Base-by-base conservation (phyloP, 768 basidiomycete species). In the Leccinum olivaceopallidum region DNA sequence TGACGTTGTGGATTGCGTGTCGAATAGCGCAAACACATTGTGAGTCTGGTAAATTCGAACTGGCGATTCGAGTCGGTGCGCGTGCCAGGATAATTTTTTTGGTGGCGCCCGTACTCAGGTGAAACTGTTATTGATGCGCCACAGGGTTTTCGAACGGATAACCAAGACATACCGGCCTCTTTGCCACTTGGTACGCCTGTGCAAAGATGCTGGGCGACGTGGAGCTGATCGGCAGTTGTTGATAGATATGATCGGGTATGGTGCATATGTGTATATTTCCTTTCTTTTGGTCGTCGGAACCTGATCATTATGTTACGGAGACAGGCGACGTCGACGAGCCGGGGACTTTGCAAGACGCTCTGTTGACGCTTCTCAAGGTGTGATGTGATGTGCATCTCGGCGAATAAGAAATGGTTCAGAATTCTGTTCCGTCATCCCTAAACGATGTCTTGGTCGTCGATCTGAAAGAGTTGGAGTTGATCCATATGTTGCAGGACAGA, bases 61-160 rank as follows among this genome's bases (percentile, higher is more conserved):
- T 94, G 82, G 94, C 94, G 12, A 84, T 95, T 69, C 84, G 32
- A 32, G 32, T 32, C 10, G 89, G 93, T 94, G 59, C 48, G 53
- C n/a, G 56, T 26, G 8, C n/a, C 37, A n/a, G 30, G 10, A 6
- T 59, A 9, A 7, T 13, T 6, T 10, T 26, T 0, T 2, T 30
- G 8, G 2, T 50, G 28, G 32, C 37, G 37, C 37, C 0, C 16
- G 6, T 16, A 32, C 32, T 12, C 0, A 14, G 16, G 6, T 52
- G 2, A 55, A 9, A 14, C 6, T 28, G 28, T 28, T 30, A 30
- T 1, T 6, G 32, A 54, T 16, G 14, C 7, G n/a, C 16, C 62
- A 12, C 30, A 95, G 92, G 51, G 98, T 96, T 76, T 94, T 94
- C 72, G 95, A 96, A 69, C 86, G 95, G 14, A 96, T 98, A 59